phyloP scores from a whole-genome alignment of 2,329 filamentous ascomycete genomes.

The Fusarium solani-melongenae region DNA sequence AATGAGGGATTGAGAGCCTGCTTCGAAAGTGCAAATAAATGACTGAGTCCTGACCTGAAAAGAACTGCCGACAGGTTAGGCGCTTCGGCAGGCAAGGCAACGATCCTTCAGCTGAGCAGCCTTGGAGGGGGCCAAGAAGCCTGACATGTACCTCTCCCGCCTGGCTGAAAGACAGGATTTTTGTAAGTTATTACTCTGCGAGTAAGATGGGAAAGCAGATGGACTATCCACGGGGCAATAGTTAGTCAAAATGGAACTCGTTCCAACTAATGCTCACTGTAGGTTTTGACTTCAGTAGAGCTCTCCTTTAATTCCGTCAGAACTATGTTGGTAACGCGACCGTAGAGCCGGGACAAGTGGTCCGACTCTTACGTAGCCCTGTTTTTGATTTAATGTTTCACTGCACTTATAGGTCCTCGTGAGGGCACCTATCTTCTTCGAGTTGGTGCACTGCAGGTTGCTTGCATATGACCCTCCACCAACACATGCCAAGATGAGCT shows the following conservation, averaged over 20 bases:
- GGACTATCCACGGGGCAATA: not conserved
- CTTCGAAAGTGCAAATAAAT: not conserved
- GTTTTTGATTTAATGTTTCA: not conserved
- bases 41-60: not conserved
- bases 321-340: not conserved
- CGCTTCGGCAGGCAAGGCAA: not conserved
- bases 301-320: not conserved
- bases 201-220: accelerated
- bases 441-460: not conserved
- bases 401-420: not conserved
- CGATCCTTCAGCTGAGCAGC: not conserved
- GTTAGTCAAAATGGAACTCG: not conserved
- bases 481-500: not conserved
- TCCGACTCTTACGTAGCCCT: not conserved
- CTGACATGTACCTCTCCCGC: not conserved
- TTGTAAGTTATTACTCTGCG: too few relatives aligned
- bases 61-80: not conserved
- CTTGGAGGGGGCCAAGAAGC: not conserved
- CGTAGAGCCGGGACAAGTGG: not conserved
- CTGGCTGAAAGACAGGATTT: not conserved
- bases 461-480: not conserved
- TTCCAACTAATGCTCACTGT: not conserved
- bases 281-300: not conserved
- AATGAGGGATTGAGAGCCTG: not conserved
- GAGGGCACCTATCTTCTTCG: not conserved